Evolutionary conservation across 805 yeast species (phyloP), one percentile per base, ranked within the genome.

Genomic region (Cephaloascus albidus): DNA sequence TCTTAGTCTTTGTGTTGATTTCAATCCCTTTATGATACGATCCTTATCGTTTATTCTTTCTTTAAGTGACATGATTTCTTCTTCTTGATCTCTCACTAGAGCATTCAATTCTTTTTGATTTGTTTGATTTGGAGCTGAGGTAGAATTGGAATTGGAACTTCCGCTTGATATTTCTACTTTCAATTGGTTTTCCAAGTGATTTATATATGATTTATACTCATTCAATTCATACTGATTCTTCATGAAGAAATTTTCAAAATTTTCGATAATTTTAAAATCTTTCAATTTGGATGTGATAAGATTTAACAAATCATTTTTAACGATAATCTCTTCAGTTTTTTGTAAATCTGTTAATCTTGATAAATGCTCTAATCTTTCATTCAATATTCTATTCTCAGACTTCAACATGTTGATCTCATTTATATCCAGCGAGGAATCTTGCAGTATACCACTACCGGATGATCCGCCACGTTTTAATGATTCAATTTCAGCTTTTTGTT

Each of bases 41-140:
- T 87, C 95, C 55, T 87, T 88, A 45, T 83, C 85, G 36, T 72
- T 70, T 31, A 85, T 51, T 35, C 73, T 67, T 37, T 76, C 81
- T 48, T 72, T 71, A 46, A 89, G 63, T 38, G 79, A 86, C 36
- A 60, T 49, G 12, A 88, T 74, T 50, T 84, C 90, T 36, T 78
- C 85, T 41, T 74, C 80, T 47, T 79, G 81, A 35, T 80, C 84
- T 44, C 67, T 66, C 40, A 78, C 49, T 6, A 76, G 48, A 26
- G 58, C 52, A 19, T 60, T 60, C 26, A 53, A 40, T 36, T 55
- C 50, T 20, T 36, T 47, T 27, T 18, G 43, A 36, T 26, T 30
- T 31, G 18, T 30, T 23, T 23, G 6, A 23, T 23, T 23, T 12
- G 12, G 28, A 8, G 28, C 6, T 8, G 28, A 23, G 28, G 6